Evolutionary conservation across 225 moss, liverwort and hornwort genomes (phyloP), one percentile per base, ranked within the genome.

Genomic region (Thuidium tamariscinum): DNA sequence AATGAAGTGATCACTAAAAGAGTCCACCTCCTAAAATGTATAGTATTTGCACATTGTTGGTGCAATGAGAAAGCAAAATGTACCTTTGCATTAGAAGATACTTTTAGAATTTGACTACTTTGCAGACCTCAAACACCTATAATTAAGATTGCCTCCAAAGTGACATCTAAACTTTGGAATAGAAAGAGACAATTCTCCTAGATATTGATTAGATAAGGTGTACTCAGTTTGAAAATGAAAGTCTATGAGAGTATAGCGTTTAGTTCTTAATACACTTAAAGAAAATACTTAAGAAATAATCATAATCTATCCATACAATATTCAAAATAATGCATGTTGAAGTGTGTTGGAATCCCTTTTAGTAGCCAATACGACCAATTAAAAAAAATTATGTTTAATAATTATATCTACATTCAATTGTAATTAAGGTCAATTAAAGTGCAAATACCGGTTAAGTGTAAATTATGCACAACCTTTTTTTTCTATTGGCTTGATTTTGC

Each of bases 301-400:
- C 4, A 51, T 74, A 51, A 49, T 0, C 23, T n/a, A 8, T 0
- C n/a, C 8, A 23, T n/a, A 52, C 0, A 0, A 0, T 19, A 26
- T 74, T 74, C 7, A 49, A 51, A n/a, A 5, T 51, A 21, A 4
- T 74, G 13, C 0, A 4, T 32, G 3, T 5, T 75, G 8, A 52
- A 75, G 23, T 75, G 5, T 8, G 0, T 75, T 23, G 22, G 0
- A 51, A n/a, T 74, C 12, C 0, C 13, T 34, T 51, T 13, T 13
- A 22, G 1, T 74, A 22, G 8, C 14, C 14, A 74, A 34, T n/a
- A 22, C n/a, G 5, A 22, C 1, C 14, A 21, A 34, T 12, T 74
- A 51, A 73, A 73, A 30, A 11, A 3, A 11, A 46, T 17, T 6
- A 51, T 74, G 5, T n/a, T 52, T 5, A n/a, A 34, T 22, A n/a